Base-by-base conservation (phyloP, 768 basidiomycete species). In the Phaeolepiota aurea region DNA sequence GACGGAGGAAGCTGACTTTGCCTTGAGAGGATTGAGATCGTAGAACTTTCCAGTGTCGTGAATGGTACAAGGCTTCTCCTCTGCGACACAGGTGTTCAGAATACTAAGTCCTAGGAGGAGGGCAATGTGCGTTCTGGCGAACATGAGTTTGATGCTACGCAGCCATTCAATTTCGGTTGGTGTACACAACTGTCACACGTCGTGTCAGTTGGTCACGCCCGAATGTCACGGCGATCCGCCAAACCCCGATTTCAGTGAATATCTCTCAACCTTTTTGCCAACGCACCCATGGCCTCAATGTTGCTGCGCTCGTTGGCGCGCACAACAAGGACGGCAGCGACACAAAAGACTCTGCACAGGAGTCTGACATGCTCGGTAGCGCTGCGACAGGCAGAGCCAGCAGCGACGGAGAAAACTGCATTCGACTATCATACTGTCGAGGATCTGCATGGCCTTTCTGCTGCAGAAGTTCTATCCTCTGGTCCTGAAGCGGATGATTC, bases 371-470 rank as follows among this genome's bases (percentile, higher is more conserved):
- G 64, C 30, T 61, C 70, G 13, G 34, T 62, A 34, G 41, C 46
- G n/a, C 38, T 48, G 13, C 49, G 48, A 21, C 54, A 68, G 48
- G 44, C 41, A 43, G 36, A 55, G 5, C 44, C 56, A 9, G 49
- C 53, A 23, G 57, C 62, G 23, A 50, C 50, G 5, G 58, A 53
- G 36, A 77, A 68, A 64, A 71, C 64, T 48, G 68, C 68, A 2
- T 76, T 79, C 52, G 78, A 82, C 38, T 77, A 77, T 37, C 82
- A 87, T 43, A 69, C 78, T 11, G 87, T 88, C 36, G 89, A 92
- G 61, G 90, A 90, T 63, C 61, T 92, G 41, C 88, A 92, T 48
- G 78, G 79, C 28, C 70, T 91, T 69, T 65, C 73, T 44, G 86
- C 89, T 1, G 63, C 77, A 7, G 82, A 94, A 44, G 85, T 96